Base-by-base conservation (phyloP, 441 rosid species). In the Corymbia citriodora region DNA sequence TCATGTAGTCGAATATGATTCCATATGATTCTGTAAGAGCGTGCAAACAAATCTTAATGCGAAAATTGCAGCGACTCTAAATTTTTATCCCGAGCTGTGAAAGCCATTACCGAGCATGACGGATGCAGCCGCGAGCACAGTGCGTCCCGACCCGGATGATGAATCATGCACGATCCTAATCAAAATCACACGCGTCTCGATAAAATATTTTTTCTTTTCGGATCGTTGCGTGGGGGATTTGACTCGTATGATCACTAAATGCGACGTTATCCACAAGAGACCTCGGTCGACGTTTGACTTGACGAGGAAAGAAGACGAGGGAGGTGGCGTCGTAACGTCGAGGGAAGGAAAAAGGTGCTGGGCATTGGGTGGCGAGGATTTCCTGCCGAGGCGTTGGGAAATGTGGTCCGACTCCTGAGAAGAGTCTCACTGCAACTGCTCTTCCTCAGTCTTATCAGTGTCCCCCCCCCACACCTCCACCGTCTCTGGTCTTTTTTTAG, bases 91-190 rank as follows among this genome's bases (percentile, higher is more conserved):
- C 10, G 1, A 45, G 29, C 17, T 4, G 7, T 79, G 12, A 45
- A 79, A 25, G 2, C n/a, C 52, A 25, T 23, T 7, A 7, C 1
- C 1, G 17, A 40, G 29, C 50, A 45, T 74, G 13, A 40, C 0
- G 65, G 65, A 0, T 6, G 0, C 4, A 3, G 50, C 11, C 17
- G 2, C 3, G 17, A 10, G 27, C 3, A 36, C 1, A 11, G 15
- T 13, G 16, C 18, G 45, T 79, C 17, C 8, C 9, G 52, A 52
- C 52, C n/a, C 3, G 21, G 50, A 74, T 40, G 3, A 0, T 21
- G 50, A 29, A 74, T 40, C 9, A 0, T 21, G 50, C 6, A 13
- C 9, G 10, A 1, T 2, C 52, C 3, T 10, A 7, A 12, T 10
- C n/a, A 40, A 74, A 40, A 74, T 23, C 52, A 23, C n/a, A 14